A percentile compares a stretch with the other conserved stretches of the same genome.
These are phyloP conservation scores for Liriodendron chinense DNA, from an alignment of 164 flowering plant species.

Conservation along the genomic window DNA sequence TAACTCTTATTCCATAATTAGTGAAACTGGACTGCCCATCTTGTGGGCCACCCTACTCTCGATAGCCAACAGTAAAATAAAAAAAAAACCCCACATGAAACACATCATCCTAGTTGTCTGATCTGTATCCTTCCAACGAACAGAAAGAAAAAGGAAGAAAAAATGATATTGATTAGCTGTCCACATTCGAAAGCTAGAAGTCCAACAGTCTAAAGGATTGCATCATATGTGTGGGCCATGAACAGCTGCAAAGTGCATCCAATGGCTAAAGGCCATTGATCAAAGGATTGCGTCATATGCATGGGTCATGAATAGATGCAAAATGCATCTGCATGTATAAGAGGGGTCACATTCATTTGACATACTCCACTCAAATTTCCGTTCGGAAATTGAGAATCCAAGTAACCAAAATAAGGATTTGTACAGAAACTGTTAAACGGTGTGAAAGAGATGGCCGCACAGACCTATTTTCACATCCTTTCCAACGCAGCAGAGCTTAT, in stretches of 20 bases:
- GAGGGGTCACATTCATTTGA: background rate
- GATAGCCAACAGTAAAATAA: no score
- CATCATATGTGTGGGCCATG: background rate
- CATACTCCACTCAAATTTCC: background rate
- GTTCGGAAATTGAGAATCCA: background rate
- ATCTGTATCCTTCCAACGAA: no score
- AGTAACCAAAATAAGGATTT: background rate
- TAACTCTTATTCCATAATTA: no score
- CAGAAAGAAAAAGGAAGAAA: no score
- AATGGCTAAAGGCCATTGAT: background rate
- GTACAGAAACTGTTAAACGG: background rate
- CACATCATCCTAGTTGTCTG: no score
- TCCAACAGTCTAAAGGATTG: background rate
- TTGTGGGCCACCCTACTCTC: no score
- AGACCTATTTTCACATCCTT: constrained; percentile 24
- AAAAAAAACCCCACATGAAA: no score
- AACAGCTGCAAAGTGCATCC: background rate
- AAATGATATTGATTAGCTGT: background rate
- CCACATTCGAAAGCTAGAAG: background rate
- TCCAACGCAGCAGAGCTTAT: constrained; percentile 57
- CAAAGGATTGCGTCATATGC: background rate
- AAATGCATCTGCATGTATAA: background rate
- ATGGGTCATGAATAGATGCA: background rate
- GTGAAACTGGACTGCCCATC: no score
- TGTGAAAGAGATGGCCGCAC: background rate